phyloP scores from a whole-genome alignment of 2,329 filamentous ascomycete genomes.

The Cladosporium sphaerospermum region DNA sequence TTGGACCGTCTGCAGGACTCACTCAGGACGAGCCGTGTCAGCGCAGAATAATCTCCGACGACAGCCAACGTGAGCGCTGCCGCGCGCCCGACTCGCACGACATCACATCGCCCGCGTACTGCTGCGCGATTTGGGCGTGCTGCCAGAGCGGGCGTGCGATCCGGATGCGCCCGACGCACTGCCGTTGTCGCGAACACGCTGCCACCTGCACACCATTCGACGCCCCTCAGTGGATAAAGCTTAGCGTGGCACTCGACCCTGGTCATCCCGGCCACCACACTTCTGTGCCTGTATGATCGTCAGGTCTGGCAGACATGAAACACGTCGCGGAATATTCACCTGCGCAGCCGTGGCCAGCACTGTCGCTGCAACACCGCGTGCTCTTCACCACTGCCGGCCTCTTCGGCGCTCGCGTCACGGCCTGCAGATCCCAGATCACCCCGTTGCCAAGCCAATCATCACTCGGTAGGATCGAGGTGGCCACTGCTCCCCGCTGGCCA shows the following conservation, averaged over 20 bases:
- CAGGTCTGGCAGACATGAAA: neutral
- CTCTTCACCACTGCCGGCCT: neutral
- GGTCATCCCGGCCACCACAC: neutral
- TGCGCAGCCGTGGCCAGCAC: neutral
- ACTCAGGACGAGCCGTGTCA: neutral
- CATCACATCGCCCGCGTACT: neutral
- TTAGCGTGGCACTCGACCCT: neutral
- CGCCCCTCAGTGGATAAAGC: neutral
- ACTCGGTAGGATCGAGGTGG: neutral
- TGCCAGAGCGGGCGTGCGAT: neutral
- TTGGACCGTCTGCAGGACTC: constrained; percentile 2
- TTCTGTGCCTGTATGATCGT: constrained; percentile 8
- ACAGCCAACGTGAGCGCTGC: neutral
- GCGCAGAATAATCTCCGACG: neutral
- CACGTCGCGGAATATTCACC: neutral
- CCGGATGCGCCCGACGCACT: neutral
- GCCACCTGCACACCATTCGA: neutral
- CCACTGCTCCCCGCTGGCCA: neutral
- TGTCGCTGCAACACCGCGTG: neutral
- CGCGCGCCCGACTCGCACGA: neutral
- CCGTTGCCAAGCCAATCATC: constrained; percentile 11
- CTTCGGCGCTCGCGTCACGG: neutral
- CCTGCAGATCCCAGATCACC: constrained; percentile 2
- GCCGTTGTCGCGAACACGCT: neutral
- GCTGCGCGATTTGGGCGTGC: neutral